Percentiles rank a stretch among this genome's conserved stretches.
Conservation (phyloP, 2,329 filamentous ascomycete genomes). For the Fusarium coffeatum region DNA sequence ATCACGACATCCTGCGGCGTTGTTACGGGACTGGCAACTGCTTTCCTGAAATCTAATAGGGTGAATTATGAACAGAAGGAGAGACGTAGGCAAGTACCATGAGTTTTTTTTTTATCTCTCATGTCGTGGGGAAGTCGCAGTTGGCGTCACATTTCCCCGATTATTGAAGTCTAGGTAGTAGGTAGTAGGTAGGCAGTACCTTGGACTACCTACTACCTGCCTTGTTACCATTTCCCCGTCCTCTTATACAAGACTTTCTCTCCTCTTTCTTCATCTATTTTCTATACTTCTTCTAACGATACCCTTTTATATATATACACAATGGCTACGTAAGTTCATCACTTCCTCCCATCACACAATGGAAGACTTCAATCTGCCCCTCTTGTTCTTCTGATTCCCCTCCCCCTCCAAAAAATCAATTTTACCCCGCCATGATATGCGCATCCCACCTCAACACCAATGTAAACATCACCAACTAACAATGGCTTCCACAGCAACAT, state of each 20-base stretch:
- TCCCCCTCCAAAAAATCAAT: constrained; percentile 17
- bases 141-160: constrained; percentile 9
- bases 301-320: constrained; percentile 23
- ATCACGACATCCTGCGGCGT: constrained; percentile 36
- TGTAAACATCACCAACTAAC: constrained; percentile 19
- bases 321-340: constrained; percentile 52
- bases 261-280: constrained; percentile 10
- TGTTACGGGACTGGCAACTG: constrained; percentile 23
- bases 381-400: background rate
- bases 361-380: constrained; percentile 5
- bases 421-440: constrained; percentile 29
- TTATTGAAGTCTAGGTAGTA: constrained; percentile 2
- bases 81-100: background rate
- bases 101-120: constrained; percentile 24
- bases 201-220: background rate
- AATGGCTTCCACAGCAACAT: constrained; percentile 73
- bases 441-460: constrained; percentile 22
- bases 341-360: background rate
- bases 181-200: background rate
- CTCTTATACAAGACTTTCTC: constrained; percentile 3
- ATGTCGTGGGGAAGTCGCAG: constrained; percentile 11
- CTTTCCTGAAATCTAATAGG: background rate
- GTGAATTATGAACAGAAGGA: constrained; percentile 12
- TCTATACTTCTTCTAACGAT: background rate
- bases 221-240: background rate